Evolutionary conservation across 306 rosid genomes (phyloP).

Genomic region (Cicer bijugum): DNA sequence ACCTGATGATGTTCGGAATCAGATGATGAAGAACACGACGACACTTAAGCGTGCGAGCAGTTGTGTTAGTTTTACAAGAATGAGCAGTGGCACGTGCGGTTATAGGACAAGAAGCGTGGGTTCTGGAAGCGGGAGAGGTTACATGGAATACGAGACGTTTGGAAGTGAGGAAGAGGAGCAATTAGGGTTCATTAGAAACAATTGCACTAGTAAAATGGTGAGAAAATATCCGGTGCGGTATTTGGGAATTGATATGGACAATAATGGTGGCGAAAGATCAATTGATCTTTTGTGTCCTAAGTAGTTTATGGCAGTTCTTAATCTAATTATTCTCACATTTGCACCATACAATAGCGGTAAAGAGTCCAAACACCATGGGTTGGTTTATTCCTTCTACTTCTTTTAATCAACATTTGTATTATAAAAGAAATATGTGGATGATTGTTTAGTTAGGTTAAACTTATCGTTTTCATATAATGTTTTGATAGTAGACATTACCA

Average conservation of each 20-base stretch:
- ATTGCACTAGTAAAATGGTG: conserved; percentile 10
- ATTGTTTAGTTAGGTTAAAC: too few species aligned
- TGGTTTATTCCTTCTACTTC: too few species aligned
- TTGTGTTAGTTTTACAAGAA: conserved; percentile 58
- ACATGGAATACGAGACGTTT: conserved; percentile 38
- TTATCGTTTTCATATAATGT: too few species aligned
- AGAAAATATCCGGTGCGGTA: conserved; percentile 29
- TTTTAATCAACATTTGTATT: too few species aligned
- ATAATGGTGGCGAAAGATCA: conserved; percentile 8
- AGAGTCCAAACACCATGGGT: too few species aligned
- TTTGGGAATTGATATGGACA: neutral
- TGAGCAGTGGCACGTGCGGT: conserved; percentile 60
- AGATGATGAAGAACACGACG: conserved; percentile 7
- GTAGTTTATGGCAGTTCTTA: neutral
- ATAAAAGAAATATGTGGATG: too few species aligned
- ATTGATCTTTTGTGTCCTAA: conserved; percentile 28
- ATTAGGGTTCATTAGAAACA: conserved; percentile 39
- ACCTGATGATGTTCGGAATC: neutral
- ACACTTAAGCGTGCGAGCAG: conserved; percentile 55
- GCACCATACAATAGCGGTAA: too few species aligned
- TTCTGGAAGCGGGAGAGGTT: conserved; percentile 36
- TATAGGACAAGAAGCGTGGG: conserved; percentile 57
- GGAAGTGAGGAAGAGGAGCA: conserved; percentile 41
- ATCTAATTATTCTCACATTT: too few species aligned
- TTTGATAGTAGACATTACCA: too few species aligned